Evolutionary conservation across 208 protist genomes (phyloP), one percentile per base, ranked within the genome.

Genomic region (Leishmania turanica): DNA sequence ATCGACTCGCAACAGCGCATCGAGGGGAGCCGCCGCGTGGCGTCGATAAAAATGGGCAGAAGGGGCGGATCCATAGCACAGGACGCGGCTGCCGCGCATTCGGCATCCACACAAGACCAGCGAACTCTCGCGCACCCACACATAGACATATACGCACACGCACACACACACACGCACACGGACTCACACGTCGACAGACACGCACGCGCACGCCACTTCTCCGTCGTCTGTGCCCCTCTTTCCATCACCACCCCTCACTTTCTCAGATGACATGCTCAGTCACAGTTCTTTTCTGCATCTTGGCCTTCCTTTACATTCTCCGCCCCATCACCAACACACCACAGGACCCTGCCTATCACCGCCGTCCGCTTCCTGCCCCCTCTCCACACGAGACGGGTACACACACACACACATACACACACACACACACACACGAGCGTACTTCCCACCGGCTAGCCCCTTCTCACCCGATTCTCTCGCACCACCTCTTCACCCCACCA

Each of bases 261-360:
- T 66, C n/a, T 37, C n/a, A 19, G 60, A 66, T 66, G 60, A 19
- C 60, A 66, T 66, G 60, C 60, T 66, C 60, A 66, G 60, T 19
- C 4, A 19, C 60, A 31, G 60, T 37, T 3, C 24, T n/a, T 66
- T 13, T 11, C 60, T 7, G 60, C n/a, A 37, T 66, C 60, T 66
- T 37, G 51, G 8, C 24, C 7, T 64, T 34, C 19, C 19, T 64
- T 64, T 15, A 31, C n/a, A 37, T 40, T 66, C 11, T 31, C 60
- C 60, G 5, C n/a, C n/a, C 24, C 60, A 31, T 66, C 60, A 9
- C 13, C 60, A 66, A 3, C 60, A 66, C 31, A 37, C 60, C 60
- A 19, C 40, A 47, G 42, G 21, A 8, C 68, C 37, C 37, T 37
- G 15, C 1, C 68, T 21, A 15, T 70, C 19, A 42, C 19, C 3